Evolutionary conservation across 148 eudicot genomes (phyloP).

Genomic region (Chenopodium album): DNA sequence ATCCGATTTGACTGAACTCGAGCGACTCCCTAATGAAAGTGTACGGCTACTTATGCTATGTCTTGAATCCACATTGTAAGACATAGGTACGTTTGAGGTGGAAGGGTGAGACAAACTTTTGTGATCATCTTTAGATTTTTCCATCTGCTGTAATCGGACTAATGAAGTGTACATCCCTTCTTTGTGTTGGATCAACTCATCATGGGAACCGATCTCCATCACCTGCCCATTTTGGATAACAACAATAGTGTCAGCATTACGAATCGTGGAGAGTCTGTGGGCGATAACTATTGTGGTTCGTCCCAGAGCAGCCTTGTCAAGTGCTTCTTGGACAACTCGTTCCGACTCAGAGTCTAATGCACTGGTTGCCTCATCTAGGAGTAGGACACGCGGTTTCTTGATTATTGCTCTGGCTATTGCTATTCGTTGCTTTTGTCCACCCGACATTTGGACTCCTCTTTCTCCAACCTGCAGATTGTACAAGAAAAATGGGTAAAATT

Average conservation of each 20-base stretch:
- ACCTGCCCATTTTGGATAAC: conserved; percentile 59
- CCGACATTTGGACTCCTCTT: conserved; percentile 84
- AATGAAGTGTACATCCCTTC: conserved; percentile 50
- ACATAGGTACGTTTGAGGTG: conserved; percentile 14
- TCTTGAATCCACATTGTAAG: conserved; percentile 29
- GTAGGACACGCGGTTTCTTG: conserved; percentile 67
- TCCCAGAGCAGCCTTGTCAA: conserved; percentile 58
- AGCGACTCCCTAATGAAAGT: conserved; percentile 44
- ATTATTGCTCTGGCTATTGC: conserved; percentile 83
- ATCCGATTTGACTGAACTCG: conserved; percentile 36
- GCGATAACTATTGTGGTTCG: conserved; percentile 72
- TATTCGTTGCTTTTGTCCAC: conserved; percentile 85
- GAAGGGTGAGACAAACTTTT: conserved; percentile 12
- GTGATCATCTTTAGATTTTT: conserved; percentile 19
- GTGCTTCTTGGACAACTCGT: conserved; percentile 71
- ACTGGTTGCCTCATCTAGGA: conserved; percentile 83
- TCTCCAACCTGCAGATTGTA: conserved; percentile 57
- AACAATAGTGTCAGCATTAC: conserved; percentile 62
- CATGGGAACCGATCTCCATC: conserved; percentile 53
- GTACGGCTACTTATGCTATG: conserved; percentile 41
- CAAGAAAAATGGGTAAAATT: not conserved
- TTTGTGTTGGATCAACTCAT: conserved; percentile 40
- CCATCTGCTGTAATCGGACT: conserved; percentile 48
- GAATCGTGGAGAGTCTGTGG: conserved; percentile 76
- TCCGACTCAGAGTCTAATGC: conserved; percentile 79